These are phyloP conservation scores for Ustilago trichophora DNA, from an alignment of 1,284 basidiomycete genomes.

Conservation along the genomic window DNA sequence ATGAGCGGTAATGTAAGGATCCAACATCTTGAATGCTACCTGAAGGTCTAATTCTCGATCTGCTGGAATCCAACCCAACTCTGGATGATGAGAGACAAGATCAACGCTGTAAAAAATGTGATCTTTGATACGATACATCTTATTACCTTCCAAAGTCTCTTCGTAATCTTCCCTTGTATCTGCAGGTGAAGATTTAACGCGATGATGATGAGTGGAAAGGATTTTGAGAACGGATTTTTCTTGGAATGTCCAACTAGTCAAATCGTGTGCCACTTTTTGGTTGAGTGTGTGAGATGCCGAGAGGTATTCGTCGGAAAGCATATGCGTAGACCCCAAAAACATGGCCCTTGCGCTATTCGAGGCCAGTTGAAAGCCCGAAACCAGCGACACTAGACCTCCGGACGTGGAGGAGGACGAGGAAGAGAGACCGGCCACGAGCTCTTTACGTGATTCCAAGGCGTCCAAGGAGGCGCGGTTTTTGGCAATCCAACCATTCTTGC, in stretches of 20 bases:
- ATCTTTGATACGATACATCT: slow-evolving; percentile 87
- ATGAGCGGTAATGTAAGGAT: slow-evolving; percentile 70
- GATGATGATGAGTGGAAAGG: slow-evolving; percentile 77
- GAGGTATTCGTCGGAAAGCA: slow-evolving; percentile 72
- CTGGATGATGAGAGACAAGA: slow-evolving; percentile 74
- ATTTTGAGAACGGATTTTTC: slow-evolving; percentile 83
- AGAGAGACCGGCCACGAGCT: slow-evolving; percentile 45
- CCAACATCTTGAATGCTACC: slow-evolving; percentile 96
- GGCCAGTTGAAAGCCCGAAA: slow-evolving; percentile 86
- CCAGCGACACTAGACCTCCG: slow-evolving; percentile 70
- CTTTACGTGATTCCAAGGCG: slow-evolving; percentile 30
- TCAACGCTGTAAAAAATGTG: slow-evolving; percentile 76
- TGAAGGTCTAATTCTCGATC: slow-evolving; percentile 80
- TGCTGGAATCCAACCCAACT: slow-evolving; percentile 77
- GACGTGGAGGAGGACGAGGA: slow-evolving; percentile 5
- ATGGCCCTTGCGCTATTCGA: slow-evolving; percentile 77
- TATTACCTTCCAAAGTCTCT: slow-evolving; percentile 68
- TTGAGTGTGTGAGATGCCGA: slow-evolving; percentile 71
- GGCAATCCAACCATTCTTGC: slow-evolving; percentile 42
- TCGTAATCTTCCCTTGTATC: slow-evolving; percentile 63
- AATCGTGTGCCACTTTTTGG: slow-evolving; percentile 75
- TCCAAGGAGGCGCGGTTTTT: slow-evolving; percentile 33
- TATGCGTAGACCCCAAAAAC: slow-evolving; percentile 81
- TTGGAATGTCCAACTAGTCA: slow-evolving; percentile 90
- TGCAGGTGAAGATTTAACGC: slow-evolving; percentile 70